Base-by-base conservation (phyloP, 495 filamentous ascomycete species). In the Tricharina praecox region DNA sequence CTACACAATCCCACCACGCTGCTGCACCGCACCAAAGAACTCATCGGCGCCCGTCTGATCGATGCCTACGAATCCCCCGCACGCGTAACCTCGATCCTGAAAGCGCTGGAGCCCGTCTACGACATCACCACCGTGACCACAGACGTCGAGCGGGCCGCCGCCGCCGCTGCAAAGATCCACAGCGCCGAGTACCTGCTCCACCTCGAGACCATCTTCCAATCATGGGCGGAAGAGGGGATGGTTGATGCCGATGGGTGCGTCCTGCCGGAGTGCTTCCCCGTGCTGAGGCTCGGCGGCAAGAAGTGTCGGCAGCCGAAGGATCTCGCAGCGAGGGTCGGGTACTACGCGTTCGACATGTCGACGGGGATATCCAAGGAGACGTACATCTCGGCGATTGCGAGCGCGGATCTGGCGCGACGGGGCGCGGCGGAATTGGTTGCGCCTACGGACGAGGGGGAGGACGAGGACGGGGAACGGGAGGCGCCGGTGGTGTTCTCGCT, bases 321-420 rank as follows among this genome's bases (percentile, higher is more conserved):
- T 30, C 26, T 43, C 1, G 48, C 36, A 24, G 50, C 50, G 4
- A 28, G 50, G 4, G 20, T 39, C 15, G 50, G 50, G 2, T 53
- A 50, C 37, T 53, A 50, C 39, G 47, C 47, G 3, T 53, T 53
- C 24, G 50, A 53, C 37, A 35, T 53, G 47, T 37, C 26, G 38
- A 15, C 47, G 16, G 50, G 50, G 2, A 45, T 53, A 3, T 15
- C 37, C 2, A 35, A 44, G 15, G 21, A 45, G 15, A 53, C 50
- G 1, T 53, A 28, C 18, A 20, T 15, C 9, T 32, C 47, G 18
- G 47, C 50, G 1, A 10, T 48, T 2, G 46, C 47, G 5, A 41
- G 32, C 19, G 50, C 47, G n/a, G 48, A 53, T 24, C 36, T 53
- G 19, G 50, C 50, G 1, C 23, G 20, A 11, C 16, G 35, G 20